A percentile compares a stretch with the other conserved stretches of the same genome.
Conservation (phyloP, 2,329 filamentous ascomycete genomes). For the Whalleya microplaca region DNA sequence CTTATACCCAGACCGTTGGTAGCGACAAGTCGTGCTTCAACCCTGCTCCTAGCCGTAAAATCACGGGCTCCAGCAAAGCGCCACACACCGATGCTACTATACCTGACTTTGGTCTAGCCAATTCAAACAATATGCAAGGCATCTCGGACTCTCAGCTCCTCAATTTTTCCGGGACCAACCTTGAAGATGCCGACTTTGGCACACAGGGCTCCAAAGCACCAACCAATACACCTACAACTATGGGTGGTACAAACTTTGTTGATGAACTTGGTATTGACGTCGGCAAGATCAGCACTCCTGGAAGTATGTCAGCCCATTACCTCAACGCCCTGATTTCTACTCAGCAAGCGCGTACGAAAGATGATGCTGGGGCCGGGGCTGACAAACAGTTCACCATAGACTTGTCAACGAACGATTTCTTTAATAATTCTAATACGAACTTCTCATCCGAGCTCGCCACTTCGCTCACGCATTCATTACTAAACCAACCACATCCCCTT, state of each 20-base stretch:
- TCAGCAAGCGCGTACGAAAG: not conserved
- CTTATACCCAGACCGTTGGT: constrained; percentile 22
- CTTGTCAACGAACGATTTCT: constrained; percentile 33
- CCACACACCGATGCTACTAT: constrained; percentile 47
- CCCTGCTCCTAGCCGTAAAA: constrained; percentile 19
- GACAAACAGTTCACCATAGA: constrained; percentile 21
- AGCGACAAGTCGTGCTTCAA: constrained; percentile 23
- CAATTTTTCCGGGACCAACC: constrained; percentile 33
- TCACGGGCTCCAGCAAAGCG: constrained; percentile 31
- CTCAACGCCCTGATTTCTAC: not conserved
- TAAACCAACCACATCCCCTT: constrained; percentile 51
- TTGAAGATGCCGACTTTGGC: constrained; percentile 40
- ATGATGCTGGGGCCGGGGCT: constrained; percentile 3
- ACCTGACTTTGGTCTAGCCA: constrained; percentile 43
- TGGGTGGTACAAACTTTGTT: constrained; percentile 25
- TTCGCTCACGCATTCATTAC: constrained; percentile 51
- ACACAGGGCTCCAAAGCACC: constrained; percentile 42
- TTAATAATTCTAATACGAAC: constrained; percentile 27
- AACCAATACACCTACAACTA: constrained; percentile 47
- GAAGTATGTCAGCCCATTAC: constrained; percentile 28
- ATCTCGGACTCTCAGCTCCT: constrained; percentile 32
- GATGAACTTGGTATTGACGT: constrained; percentile 31
- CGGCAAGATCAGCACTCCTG: constrained; percentile 28
- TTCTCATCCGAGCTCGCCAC: constrained; percentile 45
- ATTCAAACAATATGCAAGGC: constrained; percentile 21